Base-by-base conservation (phyloP, 2,329 filamentous ascomycete genomes). In the Polychaeton citri region DNA sequence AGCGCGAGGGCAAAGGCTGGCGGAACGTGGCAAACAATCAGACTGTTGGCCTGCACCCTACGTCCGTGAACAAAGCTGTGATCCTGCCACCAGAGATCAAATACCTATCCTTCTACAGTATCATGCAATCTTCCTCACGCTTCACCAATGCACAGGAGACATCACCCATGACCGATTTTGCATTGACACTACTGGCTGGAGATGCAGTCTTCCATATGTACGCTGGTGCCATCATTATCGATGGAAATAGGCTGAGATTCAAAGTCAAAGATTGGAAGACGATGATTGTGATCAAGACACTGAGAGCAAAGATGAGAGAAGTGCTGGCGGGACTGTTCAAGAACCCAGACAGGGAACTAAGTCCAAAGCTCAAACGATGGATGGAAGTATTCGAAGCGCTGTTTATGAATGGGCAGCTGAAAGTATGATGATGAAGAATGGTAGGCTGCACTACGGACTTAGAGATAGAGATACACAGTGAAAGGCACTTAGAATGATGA, bases 61-160 rank as follows among this genome's bases (percentile, higher is more conserved):
- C 80, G 1, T 93, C 85, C 1, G 83, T 98, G 45, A 96, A 96
- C 58, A 86, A 86, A 53, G 66, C 66, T 40, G 64, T 68, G 32
- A 38, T 50, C 12, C 34, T 45, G 5, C 30, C 30, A n/a, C 34
- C 46, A 1, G 48, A 51, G 2, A 64, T 86, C 26, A 79, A 77
- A 51, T 96, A 84, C 76, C 64, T 98, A 31, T 90, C 83, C 1
- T 98, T 94, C 58, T 96, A 96, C 62, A 82, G 93, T 56, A 94
- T 96, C 44, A 93, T 96, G 84, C 87, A 95, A 58, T 81, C 81
- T 2, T 86, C 66, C 63, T 83, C 78, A 71, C 72, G 71, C 41
- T 79, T 81, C 49, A 84, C 88, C 46, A 92, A 94, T 45, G 90
- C 90, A 1, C 87, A 95, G 46, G 85, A 93, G 54, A 92, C 84